phyloP scores from a whole-genome alignment of 345 rosid species.

The Gossypium thurberi region DNA sequence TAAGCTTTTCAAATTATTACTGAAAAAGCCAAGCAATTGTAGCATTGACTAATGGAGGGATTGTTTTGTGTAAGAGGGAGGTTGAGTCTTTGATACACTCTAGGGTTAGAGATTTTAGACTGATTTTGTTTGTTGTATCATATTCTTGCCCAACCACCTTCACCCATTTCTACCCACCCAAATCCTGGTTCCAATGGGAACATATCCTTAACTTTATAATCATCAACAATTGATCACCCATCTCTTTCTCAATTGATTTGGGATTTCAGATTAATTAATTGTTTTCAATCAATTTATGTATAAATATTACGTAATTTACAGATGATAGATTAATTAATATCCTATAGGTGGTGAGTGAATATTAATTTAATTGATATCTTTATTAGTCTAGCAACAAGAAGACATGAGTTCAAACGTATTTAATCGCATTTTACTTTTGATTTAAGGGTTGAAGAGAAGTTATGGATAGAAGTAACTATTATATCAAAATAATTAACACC shows the following conservation, averaged over 20 bases:
- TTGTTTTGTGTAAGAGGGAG: slow-evolving; percentile 27
- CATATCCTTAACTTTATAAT: slow-evolving; percentile 15
- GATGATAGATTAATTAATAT: background rate
- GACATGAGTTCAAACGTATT: too few relatives aligned
- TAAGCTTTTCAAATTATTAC: slow-evolving; percentile 9
- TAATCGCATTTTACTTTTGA: too few relatives aligned
- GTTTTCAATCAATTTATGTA: background rate
- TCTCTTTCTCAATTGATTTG: background rate
- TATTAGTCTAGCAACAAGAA: too few relatives aligned
- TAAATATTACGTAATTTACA: background rate
- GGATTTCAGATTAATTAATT: background rate
- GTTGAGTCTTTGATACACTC: slow-evolving; percentile 46
- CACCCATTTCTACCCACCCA: slow-evolving; percentile 92
- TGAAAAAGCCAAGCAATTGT: slow-evolving; percentile 6
- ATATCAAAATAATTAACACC: background rate
- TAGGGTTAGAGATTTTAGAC: background rate
- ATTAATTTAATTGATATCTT: background rate
- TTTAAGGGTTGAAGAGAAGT: too few relatives aligned
- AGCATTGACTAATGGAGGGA: slow-evolving; percentile 10
- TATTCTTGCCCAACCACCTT: slow-evolving; percentile 75
- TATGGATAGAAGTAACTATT: background rate
- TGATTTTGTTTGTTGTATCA: slow-evolving; percentile 24
- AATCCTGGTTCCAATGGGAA: slow-evolving; percentile 36
- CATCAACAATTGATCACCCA: slow-evolving; percentile 10
- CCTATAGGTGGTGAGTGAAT: too few relatives aligned